These are phyloP conservation scores for Lachancea fermentati DNA, from an alignment of 805 yeast species.

Conservation along the genomic window DNA sequence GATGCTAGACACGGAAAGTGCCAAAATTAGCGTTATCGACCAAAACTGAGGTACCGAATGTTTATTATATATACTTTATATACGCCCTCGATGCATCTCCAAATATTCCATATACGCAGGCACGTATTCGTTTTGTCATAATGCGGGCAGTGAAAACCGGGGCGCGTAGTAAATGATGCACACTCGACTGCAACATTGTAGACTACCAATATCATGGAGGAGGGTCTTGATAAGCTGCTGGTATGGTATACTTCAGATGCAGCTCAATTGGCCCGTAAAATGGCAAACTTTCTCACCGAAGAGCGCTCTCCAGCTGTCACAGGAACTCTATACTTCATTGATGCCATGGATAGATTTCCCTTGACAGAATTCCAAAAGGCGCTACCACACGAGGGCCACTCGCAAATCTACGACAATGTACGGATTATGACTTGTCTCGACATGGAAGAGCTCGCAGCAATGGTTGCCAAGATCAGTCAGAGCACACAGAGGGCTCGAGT, in stretches of 20 bases:
- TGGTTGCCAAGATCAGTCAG: conserved; percentile 14
- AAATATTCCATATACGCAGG: no score
- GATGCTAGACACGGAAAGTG: conserved; percentile 30
- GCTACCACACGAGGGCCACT: conserved; percentile 14
- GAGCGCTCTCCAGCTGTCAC: not conserved
- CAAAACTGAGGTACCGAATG: no score
- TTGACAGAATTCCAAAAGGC: conserved; percentile 19
- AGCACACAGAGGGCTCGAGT: conserved; percentile 2
- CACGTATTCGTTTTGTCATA: no score
- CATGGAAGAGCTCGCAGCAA: conserved; percentile 19
- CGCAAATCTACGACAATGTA: conserved; percentile 23
- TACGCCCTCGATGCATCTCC: no score
- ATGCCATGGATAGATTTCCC: conserved; percentile 30
- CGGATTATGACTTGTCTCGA: conserved; percentile 26
- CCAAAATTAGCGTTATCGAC: conserved; percentile 26
- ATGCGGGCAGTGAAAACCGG: no score
- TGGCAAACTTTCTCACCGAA: conserved; percentile 3
- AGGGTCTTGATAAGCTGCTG: conserved; percentile 1
- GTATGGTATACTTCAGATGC: conserved; percentile 5
- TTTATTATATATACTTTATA: no score
- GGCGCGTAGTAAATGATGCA: no score
- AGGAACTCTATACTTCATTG: conserved; percentile 24
- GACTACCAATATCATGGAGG: no score
- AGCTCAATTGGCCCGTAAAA: conserved; percentile 1
- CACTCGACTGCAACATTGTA: no score